A percentile compares a stretch with the other conserved stretches of the same genome.
These are phyloP conservation scores for Arthrobotrys conoides DNA, from an alignment of 2,329 filamentous ascomycete species.

Conservation along the genomic window DNA sequence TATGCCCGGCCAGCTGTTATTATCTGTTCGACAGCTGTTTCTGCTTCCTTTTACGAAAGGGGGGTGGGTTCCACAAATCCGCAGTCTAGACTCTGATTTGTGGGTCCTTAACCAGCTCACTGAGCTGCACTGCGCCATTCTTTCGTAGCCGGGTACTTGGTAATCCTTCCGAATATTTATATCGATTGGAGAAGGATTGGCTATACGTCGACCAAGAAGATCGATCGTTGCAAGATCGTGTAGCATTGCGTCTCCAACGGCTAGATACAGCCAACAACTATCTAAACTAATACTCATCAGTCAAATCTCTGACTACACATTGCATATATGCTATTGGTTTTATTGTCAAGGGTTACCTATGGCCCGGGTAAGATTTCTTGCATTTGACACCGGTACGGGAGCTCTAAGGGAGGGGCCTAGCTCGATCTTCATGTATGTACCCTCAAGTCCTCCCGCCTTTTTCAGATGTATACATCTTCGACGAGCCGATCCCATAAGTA, in stretches of 20 bases:
- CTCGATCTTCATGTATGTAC: constrained; percentile 39
- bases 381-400: constrained; percentile 28
- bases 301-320: constrained; percentile 23
- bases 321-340: constrained; percentile 19
- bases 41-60: constrained; percentile 21
- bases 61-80: constrained; percentile 45
- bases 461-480: constrained; percentile 40
- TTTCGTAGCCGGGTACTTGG: constrained; percentile 24
- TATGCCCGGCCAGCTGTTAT: constrained; percentile 49
- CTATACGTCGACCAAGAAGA: constrained; percentile 16
- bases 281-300: constrained; percentile 24
- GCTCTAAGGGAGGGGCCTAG: constrained; percentile 15
- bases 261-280: constrained; percentile 29
- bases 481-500: constrained; percentile 33
- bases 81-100: constrained; percentile 52
- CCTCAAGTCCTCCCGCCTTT: constrained; percentile 24
- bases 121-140: constrained; percentile 14
- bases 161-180: constrained; percentile 19
- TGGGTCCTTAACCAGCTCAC: constrained; percentile 45
- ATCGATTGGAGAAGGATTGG: constrained; percentile 22
- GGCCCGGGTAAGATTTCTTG: constrained; percentile 26
- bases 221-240: constrained; percentile 31
- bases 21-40: constrained; percentile 43
- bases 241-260: constrained; percentile 32
- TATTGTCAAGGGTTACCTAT: constrained; percentile 23